These are phyloP conservation scores for Scutellospora calospora DNA, from an alignment of 371 early-diverging fungal species.

Conservation along the genomic window DNA sequence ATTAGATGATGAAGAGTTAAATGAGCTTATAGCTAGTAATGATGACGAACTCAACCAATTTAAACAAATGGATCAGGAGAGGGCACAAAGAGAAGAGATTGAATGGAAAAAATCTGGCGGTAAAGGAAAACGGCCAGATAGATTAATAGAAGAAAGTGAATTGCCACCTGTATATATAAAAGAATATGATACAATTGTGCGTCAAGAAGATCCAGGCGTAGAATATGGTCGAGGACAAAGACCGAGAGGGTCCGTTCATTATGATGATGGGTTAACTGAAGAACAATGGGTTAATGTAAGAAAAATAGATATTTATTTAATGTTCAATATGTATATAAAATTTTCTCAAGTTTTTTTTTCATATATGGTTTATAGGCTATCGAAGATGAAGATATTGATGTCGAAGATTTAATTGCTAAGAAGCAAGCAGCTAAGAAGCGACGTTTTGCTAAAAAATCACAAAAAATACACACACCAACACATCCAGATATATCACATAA, in stretches of 20 bases:
- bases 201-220: slow-evolving; percentile 51
- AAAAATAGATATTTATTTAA: not conserved
- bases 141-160: slow-evolving; percentile 87
- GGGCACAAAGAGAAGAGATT: slow-evolving; percentile 56
- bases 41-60: slow-evolving; percentile 81
- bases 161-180: slow-evolving; percentile 85
- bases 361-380: slow-evolving; percentile 53
- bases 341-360: no score
- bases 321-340: not conserved
- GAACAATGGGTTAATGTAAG: slow-evolving; percentile 89
- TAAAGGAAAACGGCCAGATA: slow-evolving; percentile 62
- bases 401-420: slow-evolving; percentile 67
- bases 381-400: slow-evolving; percentile 69
- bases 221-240: slow-evolving; percentile 81
- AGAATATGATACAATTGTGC: slow-evolving; percentile 60
- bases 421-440: slow-evolving; percentile 56
- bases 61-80: slow-evolving; percentile 75
- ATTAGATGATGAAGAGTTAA: slow-evolving; percentile 88
- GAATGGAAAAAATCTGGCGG: slow-evolving; percentile 31
- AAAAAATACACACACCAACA: slow-evolving; percentile 40
- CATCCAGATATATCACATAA: slow-evolving; percentile 45
- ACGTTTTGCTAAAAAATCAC: slow-evolving; percentile 46
- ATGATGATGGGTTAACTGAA: slow-evolving; percentile 95
- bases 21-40: slow-evolving; percentile 83
- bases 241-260: slow-evolving; percentile 72